Evolutionary conservation across 306 rosid species (phyloP).

Genomic region (Cucumis hystrix): DNA sequence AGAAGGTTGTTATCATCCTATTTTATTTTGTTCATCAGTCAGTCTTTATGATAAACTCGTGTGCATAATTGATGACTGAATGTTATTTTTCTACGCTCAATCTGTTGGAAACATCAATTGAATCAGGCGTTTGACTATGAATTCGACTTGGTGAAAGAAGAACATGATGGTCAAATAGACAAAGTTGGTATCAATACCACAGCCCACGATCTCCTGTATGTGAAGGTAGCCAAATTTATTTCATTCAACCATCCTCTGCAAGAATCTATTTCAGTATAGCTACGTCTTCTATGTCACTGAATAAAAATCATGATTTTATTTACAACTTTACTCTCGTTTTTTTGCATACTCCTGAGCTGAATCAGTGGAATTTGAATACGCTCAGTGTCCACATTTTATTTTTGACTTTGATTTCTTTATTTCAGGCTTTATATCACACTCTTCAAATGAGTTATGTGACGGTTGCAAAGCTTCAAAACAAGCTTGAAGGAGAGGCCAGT

Average conservation of each 20-base stretch:
- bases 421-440: slow-evolving; percentile 69
- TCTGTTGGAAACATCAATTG: slow-evolving; percentile 3
- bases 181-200: slow-evolving; percentile 21
- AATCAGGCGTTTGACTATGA: slow-evolving; percentile 53
- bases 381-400: neutral
- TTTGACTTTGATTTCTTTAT: slow-evolving; percentile 3
- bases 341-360: neutral
- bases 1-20: slow-evolving; percentile 34
- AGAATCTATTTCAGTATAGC: slow-evolving; percentile 3
- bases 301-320: neutral
- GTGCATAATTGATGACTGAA: neutral
- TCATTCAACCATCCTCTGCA: neutral
- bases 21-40: neutral
- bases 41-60: neutral
- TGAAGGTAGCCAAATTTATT: slow-evolving; percentile 33
- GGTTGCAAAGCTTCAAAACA: slow-evolving; percentile 53
- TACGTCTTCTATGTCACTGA: neutral
- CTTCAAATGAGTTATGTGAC: slow-evolving; percentile 72
- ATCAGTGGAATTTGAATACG: neutral
- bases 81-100: neutral
- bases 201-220: slow-evolving; percentile 49
- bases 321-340: neutral
- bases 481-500: slow-evolving; percentile 62
- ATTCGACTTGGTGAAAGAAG: slow-evolving; percentile 59
- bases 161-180: slow-evolving; percentile 32